Evolutionary conservation across 345 rosid species (phyloP), one percentile per base, ranked within the genome.

Genomic region (Rhizophora mangle): DNA sequence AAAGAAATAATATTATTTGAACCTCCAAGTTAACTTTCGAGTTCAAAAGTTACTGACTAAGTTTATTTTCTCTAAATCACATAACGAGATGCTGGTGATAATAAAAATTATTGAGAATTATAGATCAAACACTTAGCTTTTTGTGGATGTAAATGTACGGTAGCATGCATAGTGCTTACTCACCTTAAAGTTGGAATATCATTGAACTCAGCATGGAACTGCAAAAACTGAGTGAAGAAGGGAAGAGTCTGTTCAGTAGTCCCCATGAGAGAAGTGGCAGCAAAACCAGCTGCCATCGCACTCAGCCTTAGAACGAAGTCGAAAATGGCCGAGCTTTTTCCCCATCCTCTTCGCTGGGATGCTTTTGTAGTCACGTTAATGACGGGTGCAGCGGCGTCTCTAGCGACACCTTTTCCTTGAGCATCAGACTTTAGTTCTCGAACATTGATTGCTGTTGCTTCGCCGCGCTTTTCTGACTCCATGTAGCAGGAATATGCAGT

Each of bases 181-280:
- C 79, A 80, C 92, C 32, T 16, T 69, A 87, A 84, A 43, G 78
- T 54, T 0, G 74, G 76, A n/a, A 88, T 32, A 62, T 86, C 88
- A 37, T 78, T 65, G 46, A 73, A 88, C 60, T 78, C n/a, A 43
- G 87, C 93, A 22, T 81, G 75, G 77, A 88, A 88, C 78, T 83
- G 88, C 64, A 88, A 75, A 83, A 88, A 86, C 65, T 84, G 93
- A 4, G 90, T 88, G 83, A 83, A 80, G 75, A 86, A 88, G 2
- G 93, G 86, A 61, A 88, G 86, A n/a, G 71, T 75, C 65, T 86
- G 57, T 0, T 83, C 77, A 1, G 82, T 67, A 8, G 80, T 80
- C 8, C 72, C 90, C 86, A 84, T 80, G 18, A 78, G 27, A 4
- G 73, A 34, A 30, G 84, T 58, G 6, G 90, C 87, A 24, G 84